Evolutionary conservation across 768 basidiomycete genomes (phyloP).

Genomic region (Leccinum aurantiacum): DNA sequence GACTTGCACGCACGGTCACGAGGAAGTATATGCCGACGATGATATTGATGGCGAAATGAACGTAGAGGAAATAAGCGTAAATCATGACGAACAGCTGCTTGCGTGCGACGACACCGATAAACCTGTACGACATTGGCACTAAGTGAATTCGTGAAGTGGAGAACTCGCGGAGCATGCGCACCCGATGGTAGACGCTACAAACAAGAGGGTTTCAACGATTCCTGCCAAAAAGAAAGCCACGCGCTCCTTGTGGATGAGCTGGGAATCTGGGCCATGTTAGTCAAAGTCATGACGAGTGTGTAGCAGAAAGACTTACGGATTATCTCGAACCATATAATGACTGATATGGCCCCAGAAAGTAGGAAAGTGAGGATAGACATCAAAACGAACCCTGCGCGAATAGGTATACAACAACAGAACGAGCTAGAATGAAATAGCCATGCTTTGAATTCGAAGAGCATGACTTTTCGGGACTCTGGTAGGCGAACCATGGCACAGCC

Average conservation of each 20-base stretch:
- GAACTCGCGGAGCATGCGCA: slow-evolving; percentile 24
- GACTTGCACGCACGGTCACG: slow-evolving; percentile 46
- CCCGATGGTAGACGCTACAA: slow-evolving; percentile 57
- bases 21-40: slow-evolving; percentile 53
- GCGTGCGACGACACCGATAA: slow-evolving; percentile 61
- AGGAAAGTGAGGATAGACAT: slow-evolving; percentile 55
- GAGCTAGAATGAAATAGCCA: slow-evolving; percentile 50
- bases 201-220: slow-evolving; percentile 53
- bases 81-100: slow-evolving; percentile 59
- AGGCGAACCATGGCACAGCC: not conserved
- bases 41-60: slow-evolving; percentile 57
- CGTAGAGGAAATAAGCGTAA: slow-evolving; percentile 56
- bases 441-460: slow-evolving; percentile 45
- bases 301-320: slow-evolving; percentile 42
- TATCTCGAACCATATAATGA: slow-evolving; percentile 63
- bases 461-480: slow-evolving; percentile 16
- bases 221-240: slow-evolving; percentile 50
- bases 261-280: slow-evolving; percentile 31
- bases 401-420: slow-evolving; percentile 65
- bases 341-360: slow-evolving; percentile 51
- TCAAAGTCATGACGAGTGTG: not conserved
- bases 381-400: slow-evolving; percentile 57
- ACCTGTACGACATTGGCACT: slow-evolving; percentile 35
- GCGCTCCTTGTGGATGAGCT: slow-evolving; percentile 30
- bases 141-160: not conserved